A percentile compares a stretch with the other conserved stretches of the same genome.
Evolutionary conservation across 495 filamentous ascomycete species (phyloP).

Genomic region (Paragyromitra xinjiangensis): DNA sequence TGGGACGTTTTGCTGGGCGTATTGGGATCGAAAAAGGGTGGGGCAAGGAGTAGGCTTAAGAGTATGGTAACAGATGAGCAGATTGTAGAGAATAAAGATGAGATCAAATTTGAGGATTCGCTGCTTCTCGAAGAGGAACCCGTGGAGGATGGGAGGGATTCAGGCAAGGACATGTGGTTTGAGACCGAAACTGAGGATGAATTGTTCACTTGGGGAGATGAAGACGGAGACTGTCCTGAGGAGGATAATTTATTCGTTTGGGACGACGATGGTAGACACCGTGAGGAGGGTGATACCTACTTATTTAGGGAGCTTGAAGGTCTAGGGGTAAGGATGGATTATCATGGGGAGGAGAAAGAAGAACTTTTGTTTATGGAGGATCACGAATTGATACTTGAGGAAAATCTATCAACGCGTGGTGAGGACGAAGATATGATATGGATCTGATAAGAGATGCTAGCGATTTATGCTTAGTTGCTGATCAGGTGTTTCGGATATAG

Average conservation of each 20-base stretch:
- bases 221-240: neutral
- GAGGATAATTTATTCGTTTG: conserved; percentile 30
- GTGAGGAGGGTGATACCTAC: conserved; percentile 1
- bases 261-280: neutral
- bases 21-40: conserved; percentile 25
- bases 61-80: conserved; percentile 19
- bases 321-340: neutral
- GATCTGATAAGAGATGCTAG: conserved; percentile 17
- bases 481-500: conserved; percentile 7
- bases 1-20: conserved; percentile 34
- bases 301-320: conserved; percentile 28
- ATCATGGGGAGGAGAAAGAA: conserved; percentile 15
- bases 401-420: neutral
- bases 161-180: conserved; percentile 10
- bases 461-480: neutral
- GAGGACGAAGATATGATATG: conserved; percentile 44
- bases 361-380: conserved; percentile 27
- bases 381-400: conserved; percentile 10
- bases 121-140: conserved; percentile 14
- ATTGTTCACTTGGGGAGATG: conserved; percentile 16
- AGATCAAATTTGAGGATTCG: neutral
- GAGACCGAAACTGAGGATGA: conserved; percentile 26
- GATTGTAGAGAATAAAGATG: neutral
- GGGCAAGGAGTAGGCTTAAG: conserved; percentile 15
- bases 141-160: neutral